Conservation (phyloP, 2,329 filamentous ascomycete species). For the Blastomyces silverae region DNA sequence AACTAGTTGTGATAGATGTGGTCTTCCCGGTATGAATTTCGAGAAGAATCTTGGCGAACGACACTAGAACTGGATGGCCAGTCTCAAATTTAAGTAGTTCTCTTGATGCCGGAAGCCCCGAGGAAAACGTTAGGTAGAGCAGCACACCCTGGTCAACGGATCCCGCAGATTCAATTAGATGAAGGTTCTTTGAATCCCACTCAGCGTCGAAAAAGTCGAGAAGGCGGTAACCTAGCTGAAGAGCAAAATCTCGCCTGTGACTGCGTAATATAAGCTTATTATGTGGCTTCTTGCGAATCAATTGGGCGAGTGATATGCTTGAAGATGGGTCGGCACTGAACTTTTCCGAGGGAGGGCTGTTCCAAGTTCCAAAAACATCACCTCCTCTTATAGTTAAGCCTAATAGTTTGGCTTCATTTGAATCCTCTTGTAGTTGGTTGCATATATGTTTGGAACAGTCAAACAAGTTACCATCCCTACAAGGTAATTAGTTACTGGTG, state of each 20-base stretch:
- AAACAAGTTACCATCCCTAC: neutral
- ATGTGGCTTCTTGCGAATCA: neutral
- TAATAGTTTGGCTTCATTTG: neutral
- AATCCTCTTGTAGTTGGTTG: neutral
- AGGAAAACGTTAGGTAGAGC: neutral
- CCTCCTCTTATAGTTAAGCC: neutral
- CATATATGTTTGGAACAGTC: neutral
- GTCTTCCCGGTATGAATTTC: neutral
- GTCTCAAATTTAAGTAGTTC: neutral
- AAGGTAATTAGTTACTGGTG: neutral
- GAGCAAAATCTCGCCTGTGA: neutral
- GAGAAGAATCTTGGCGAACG: neutral
- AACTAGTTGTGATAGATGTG: neutral
- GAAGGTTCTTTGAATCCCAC: neutral
- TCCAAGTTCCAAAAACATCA: neutral
- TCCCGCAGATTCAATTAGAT: neutral
- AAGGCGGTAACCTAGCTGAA: neutral
- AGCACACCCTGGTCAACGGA: neutral
- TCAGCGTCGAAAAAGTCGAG: neutral
- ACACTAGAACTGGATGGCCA: neutral
- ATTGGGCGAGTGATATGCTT: neutral
- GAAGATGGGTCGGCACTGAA: neutral
- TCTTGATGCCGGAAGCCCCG: neutral
- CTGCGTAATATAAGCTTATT: neutral
- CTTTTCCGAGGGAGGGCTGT: neutral